phyloP scores from a whole-genome alignment of 768 basidiomycete species.

The Rhodocollybia butyracea region DNA sequence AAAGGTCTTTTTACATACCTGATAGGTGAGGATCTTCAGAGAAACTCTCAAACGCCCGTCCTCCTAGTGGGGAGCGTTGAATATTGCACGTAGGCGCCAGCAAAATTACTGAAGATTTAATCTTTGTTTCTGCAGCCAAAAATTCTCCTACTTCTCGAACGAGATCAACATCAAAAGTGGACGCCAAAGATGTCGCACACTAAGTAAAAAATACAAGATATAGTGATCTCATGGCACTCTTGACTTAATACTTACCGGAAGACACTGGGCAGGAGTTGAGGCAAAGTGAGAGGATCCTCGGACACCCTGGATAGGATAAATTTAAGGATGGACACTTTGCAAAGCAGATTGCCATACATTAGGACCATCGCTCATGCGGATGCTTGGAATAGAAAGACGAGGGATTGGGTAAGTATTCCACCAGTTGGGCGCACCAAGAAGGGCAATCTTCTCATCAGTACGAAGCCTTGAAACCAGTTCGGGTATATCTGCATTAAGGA shows the following conservation, averaged over 20 bases:
- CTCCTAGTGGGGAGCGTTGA: conserved; percentile 59
- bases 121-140: conserved; percentile 62
- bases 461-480: conserved; percentile 52
- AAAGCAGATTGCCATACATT: conserved; percentile 36
- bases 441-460: conserved; percentile 59
- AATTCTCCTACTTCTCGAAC: conserved; percentile 53
- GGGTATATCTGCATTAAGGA: conserved; percentile 1
- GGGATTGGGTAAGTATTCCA: conserved; percentile 63
- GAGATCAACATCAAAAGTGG: conserved; percentile 65
- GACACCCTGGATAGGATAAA: conserved; percentile 50
- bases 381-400: conserved; percentile 58
- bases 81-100: conserved; percentile 78
- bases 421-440: conserved; percentile 66
- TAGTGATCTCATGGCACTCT: neutral
- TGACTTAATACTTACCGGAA: conserved; percentile 43
- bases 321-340: neutral
- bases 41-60: conserved; percentile 68
- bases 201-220: no score
- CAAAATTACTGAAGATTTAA: conserved; percentile 59
- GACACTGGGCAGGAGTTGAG: conserved; percentile 59
- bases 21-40: conserved; percentile 75
- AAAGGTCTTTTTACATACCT: conserved; percentile 32
- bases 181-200: conserved; percentile 69
- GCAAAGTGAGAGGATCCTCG: conserved; percentile 66
- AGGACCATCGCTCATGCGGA: conserved; percentile 73